Percentiles rank a stretch among this genome's conserved stretches.
Evolutionary conservation across 2,329 filamentous ascomycete genomes (phyloP).

Genomic region (Alternaria atra): DNA sequence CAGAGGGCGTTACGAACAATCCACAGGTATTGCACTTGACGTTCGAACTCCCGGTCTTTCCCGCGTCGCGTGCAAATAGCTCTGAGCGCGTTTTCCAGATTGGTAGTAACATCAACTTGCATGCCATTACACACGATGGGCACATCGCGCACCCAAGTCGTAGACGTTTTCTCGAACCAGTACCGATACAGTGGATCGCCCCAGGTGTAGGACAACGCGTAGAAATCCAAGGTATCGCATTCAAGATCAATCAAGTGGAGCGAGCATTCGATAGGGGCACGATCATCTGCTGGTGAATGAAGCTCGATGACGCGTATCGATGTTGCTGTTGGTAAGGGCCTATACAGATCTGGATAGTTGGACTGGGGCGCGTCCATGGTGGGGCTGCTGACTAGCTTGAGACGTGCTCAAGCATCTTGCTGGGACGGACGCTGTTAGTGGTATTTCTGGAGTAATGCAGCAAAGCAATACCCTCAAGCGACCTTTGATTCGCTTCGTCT

Average conservation of each 20-base stretch:
- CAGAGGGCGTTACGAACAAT: not conserved
- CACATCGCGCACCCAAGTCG: not conserved
- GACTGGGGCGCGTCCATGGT: not conserved
- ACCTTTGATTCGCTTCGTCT: not conserved
- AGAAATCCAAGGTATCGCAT: not conserved
- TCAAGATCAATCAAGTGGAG: slow-evolving; percentile 2
- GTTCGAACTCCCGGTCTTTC: not conserved
- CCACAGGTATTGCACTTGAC: not conserved
- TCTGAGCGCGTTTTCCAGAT: not conserved
- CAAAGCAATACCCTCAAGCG: not conserved
- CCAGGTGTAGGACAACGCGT: slow-evolving; percentile 18
- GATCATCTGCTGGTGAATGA: not conserved
- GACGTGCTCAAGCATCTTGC: not conserved
- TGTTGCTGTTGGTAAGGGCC: slow-evolving; percentile 1
- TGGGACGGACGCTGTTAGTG: not conserved
- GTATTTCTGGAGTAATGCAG: not conserved
- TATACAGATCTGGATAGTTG: not conserved
- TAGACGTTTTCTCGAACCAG: not conserved
- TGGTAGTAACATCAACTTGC: slow-evolving; percentile 3
- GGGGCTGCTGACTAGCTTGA: not conserved
- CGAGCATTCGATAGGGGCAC: not conserved
- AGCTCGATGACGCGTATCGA: slow-evolving; percentile 8
- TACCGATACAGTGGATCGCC: slow-evolving; percentile 8
- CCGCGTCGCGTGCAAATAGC: not conserved
- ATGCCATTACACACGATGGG: slow-evolving; percentile 4